phyloP scores from a whole-genome alignment of 1,139 yeast genomes.

The Kodamaea derodonti region DNA sequence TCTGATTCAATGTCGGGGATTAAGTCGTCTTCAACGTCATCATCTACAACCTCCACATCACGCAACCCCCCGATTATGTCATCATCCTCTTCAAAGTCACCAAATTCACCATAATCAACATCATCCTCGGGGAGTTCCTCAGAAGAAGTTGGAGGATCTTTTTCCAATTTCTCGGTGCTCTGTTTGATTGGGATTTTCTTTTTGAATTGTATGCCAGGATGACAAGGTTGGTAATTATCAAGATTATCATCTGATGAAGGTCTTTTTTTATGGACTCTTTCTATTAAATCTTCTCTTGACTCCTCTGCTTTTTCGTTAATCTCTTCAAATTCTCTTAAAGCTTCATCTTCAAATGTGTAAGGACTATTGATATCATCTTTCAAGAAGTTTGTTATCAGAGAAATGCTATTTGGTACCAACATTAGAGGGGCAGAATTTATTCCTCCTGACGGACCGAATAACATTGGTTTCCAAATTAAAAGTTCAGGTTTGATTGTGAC shows the following conservation, averaged over 20 bases:
- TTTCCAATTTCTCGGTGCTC: slow-evolving; percentile 7
- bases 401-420: slow-evolving; percentile 38
- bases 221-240: slow-evolving; percentile 26
- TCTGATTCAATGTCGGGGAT: too few relatives aligned
- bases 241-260: slow-evolving; percentile 8
- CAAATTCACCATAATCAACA: slow-evolving; percentile 4
- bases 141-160: background rate
- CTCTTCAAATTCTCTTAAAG: slow-evolving; percentile 37
- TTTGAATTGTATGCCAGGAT: slow-evolving; percentile 24
- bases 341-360: slow-evolving; percentile 52
- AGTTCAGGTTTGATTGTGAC: slow-evolving; percentile 47
- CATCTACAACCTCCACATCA: background rate
- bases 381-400: slow-evolving; percentile 52
- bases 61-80: background rate
- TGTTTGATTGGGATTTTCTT: slow-evolving; percentile 12
- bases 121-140: slow-evolving; percentile 9
- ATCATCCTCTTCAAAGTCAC: slow-evolving; percentile 9
- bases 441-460: slow-evolving; percentile 84
- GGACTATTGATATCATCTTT: slow-evolving; percentile 65
- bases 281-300: slow-evolving; percentile 1
- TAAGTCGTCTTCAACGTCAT: background rate
- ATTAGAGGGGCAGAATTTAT: slow-evolving; percentile 50
- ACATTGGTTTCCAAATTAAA: slow-evolving; percentile 75
- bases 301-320: slow-evolving; percentile 14
- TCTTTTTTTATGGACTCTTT: slow-evolving; percentile 6